Evolutionary conservation across 2,329 filamentous ascomycete species (phyloP).

Genomic region (Fusarium metavorans): DNA sequence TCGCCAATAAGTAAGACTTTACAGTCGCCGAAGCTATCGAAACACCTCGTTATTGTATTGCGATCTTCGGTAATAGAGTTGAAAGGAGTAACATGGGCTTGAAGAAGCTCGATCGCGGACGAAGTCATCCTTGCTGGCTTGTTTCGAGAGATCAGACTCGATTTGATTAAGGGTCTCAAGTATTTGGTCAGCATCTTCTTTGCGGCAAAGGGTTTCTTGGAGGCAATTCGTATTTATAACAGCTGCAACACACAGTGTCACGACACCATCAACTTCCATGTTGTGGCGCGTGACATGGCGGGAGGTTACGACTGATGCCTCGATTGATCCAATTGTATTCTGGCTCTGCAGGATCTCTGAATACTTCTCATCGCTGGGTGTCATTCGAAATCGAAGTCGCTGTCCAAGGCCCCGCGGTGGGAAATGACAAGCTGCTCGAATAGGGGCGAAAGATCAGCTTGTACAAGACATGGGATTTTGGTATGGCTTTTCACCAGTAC

Average conservation of each 20-base stretch:
- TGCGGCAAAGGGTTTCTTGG: background rate
- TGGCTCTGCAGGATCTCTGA: accelerated
- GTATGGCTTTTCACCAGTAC: background rate
- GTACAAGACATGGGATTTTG: background rate
- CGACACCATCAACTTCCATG: background rate
- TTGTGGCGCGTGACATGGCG: constrained; percentile 14
- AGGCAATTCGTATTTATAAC: background rate
- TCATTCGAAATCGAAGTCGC: background rate
- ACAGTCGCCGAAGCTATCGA: constrained; percentile 26
- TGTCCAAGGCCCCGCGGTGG: too few relatives aligned
- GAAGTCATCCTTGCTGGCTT: constrained; percentile 9
- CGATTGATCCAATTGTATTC: background rate
- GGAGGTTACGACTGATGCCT: background rate
- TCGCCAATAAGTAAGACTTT: constrained; percentile 25
- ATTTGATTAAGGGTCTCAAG: background rate
- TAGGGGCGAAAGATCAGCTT: background rate
- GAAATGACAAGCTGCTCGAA: background rate
- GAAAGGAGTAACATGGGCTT: constrained; percentile 16
- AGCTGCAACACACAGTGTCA: background rate
- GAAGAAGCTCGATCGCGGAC: constrained; percentile 15
- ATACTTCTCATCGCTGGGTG: background rate
- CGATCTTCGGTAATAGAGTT: constrained; percentile 6
- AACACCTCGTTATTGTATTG: constrained; percentile 11
- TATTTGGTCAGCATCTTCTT: background rate
- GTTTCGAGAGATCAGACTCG: background rate